Evolutionary conservation across 306 rosid species (phyloP).

Genomic region (Vigna hirtella): DNA sequence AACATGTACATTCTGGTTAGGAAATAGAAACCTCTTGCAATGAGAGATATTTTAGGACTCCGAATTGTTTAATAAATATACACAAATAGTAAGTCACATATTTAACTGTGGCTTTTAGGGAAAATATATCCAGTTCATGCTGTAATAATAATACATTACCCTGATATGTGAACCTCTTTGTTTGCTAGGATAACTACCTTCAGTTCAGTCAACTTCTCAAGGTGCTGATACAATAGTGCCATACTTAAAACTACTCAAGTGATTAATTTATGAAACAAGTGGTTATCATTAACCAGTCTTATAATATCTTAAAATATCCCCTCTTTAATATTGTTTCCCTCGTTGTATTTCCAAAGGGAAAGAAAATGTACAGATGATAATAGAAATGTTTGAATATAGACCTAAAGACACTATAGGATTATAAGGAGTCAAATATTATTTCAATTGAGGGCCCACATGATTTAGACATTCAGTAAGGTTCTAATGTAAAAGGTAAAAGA

Average conservation of each 20-base stretch:
- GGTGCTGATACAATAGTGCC: neutral
- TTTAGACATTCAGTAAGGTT: neutral
- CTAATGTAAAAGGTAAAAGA: neutral
- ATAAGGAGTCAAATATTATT: neutral
- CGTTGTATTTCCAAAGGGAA: neutral
- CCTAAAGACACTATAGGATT: neutral
- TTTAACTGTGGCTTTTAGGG: no score
- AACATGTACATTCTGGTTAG: neutral
- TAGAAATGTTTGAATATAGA: neutral
- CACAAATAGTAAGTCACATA: no score
- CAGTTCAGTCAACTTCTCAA: neutral
- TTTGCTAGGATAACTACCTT: neutral
- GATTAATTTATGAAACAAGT: neutral
- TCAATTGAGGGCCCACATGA: neutral
- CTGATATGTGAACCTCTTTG: neutral
- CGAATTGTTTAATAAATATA: no score
- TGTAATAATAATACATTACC: no score
- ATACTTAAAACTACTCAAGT: slow-evolving; percentile 4
- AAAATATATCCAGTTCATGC: no score
- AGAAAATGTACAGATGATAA: neutral
- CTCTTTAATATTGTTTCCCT: neutral
- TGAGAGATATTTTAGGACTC: no score
- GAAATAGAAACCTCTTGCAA: neutral
- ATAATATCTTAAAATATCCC: neutral
- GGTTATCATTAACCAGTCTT: neutral